Evolutionary conservation across 73 alveolate species (phyloP).

Genomic region (Stentor roeselii): DNA sequence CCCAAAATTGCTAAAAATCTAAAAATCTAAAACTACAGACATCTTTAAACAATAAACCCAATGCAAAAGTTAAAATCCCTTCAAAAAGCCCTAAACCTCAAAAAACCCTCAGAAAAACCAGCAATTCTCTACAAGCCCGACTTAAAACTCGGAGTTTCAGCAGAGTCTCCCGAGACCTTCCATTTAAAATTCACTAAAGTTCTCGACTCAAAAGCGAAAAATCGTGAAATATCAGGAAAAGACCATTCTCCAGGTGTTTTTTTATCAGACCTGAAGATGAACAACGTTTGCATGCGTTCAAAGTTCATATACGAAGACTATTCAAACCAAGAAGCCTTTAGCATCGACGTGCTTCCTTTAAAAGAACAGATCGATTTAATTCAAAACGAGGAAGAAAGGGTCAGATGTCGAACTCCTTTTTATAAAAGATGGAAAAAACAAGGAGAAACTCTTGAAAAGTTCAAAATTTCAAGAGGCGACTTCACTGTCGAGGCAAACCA

Average conservation of each 20-base stretch:
- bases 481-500: constrained; percentile 5
- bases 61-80: no score
- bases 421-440: constrained; percentile 1
- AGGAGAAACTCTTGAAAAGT: not conserved
- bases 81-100: no score
- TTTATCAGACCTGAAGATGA: not conserved
- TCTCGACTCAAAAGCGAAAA: not conserved
- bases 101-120: no score
- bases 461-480: constrained; percentile 5
- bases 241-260: not conserved
- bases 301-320: not conserved
- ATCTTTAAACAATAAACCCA: no score
- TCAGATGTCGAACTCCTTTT: not conserved
- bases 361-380: not conserved
- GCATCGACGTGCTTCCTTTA: not conserved
- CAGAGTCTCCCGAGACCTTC: constrained; percentile 6
- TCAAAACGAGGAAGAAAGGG: not conserved
- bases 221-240: not conserved
- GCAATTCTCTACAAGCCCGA: no score
- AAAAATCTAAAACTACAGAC: no score
- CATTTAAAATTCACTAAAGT: constrained; percentile 9
- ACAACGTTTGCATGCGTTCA: not conserved
- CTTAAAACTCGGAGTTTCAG: constrained; percentile 17
- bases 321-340: not conserved
- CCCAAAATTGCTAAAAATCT: no score